These are phyloP conservation scores for Phialocephala sp. DNA, from an alignment of 2,329 filamentous ascomycete species.

Conservation along the genomic window DNA sequence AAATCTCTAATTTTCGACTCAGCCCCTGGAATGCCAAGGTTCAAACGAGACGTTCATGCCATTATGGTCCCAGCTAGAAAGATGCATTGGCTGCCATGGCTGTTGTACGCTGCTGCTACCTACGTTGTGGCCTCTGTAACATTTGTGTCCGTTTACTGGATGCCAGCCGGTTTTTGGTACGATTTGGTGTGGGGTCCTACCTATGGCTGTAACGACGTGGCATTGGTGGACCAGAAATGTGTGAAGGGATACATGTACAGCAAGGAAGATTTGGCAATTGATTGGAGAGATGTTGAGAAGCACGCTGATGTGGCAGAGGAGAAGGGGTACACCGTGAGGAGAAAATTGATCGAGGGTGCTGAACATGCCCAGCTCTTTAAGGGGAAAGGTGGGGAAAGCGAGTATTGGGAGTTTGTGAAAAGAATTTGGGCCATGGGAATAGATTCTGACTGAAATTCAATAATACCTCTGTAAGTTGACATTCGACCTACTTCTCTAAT, in stretches of 20 bases:
- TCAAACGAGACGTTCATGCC: constrained; percentile 36
- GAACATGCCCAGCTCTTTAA: constrained; percentile 38
- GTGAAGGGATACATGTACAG: constrained; percentile 39
- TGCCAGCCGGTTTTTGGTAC: constrained; percentile 36
- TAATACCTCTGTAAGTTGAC: too few relatives aligned
- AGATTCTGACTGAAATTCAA: background rate
- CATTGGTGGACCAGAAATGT: constrained; percentile 23
- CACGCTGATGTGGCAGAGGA: constrained; percentile 29
- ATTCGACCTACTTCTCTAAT: too few relatives aligned
- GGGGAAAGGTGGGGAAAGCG: constrained; percentile 35
- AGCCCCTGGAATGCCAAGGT: constrained; percentile 37
- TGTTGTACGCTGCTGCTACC: constrained; percentile 23
- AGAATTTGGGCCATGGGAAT: constrained; percentile 29
- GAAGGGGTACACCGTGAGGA: constrained; percentile 34
- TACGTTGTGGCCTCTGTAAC: constrained; percentile 24
- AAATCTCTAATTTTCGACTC: constrained; percentile 34
- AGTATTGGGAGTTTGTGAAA: constrained; percentile 38
- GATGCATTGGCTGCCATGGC: constrained; percentile 27
- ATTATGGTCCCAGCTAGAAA: constrained; percentile 26
- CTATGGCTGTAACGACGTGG: constrained; percentile 29
- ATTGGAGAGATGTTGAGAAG: constrained; percentile 35
- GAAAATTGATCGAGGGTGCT: constrained; percentile 32
- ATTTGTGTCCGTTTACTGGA: constrained; percentile 34
- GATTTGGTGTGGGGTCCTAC: constrained; percentile 37
- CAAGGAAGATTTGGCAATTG: constrained; percentile 36